A percentile compares a stretch with the other conserved stretches of the same genome.
These are phyloP conservation scores for Metschnikowia kofuensis DNA, from an alignment of 805 yeast genomes.

Conservation along the genomic window DNA sequence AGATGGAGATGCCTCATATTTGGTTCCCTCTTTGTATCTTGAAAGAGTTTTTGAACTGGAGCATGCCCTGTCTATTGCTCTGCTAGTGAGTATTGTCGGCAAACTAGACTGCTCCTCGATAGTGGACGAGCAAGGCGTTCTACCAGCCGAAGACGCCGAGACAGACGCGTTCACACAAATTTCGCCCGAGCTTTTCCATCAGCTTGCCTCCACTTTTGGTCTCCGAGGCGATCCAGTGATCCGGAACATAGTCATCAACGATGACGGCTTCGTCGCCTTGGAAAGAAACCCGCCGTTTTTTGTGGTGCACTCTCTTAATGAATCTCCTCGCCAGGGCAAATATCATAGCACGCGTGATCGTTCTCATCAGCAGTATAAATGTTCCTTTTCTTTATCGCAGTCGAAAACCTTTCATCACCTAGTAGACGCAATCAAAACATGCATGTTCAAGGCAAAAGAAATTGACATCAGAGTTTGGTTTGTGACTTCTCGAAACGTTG, in stretches of 20 bases:
- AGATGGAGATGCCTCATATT: slow-evolving; percentile 50
- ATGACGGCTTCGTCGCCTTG: slow-evolving; percentile 26
- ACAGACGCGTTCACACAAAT: slow-evolving; percentile 27
- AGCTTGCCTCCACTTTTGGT: slow-evolving; percentile 55
- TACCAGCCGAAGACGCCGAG: slow-evolving; percentile 27
- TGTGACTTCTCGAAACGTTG: slow-evolving; percentile 24
- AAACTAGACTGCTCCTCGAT: slow-evolving; percentile 46
- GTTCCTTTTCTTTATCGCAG: slow-evolving; percentile 25
- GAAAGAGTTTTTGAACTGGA: slow-evolving; percentile 33
- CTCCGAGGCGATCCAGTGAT: slow-evolving; percentile 35
- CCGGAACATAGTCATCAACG: slow-evolving; percentile 27
- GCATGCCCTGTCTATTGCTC: slow-evolving; percentile 19
- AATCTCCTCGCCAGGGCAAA: slow-evolving; percentile 8
- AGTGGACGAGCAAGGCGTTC: slow-evolving; percentile 44
- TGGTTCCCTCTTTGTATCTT: slow-evolving; percentile 48
- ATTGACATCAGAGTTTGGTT: slow-evolving; percentile 37
- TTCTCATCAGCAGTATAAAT: slow-evolving; percentile 1
- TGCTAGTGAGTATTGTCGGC: slow-evolving; percentile 35
- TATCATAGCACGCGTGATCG: slow-evolving; percentile 7
- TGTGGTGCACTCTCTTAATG: slow-evolving; percentile 31
- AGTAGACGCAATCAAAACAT: slow-evolving; percentile 24
- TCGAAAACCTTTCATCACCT: slow-evolving; percentile 35
- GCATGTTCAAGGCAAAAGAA: slow-evolving; percentile 20
- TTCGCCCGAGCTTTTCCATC: slow-evolving; percentile 43
- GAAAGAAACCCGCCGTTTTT: slow-evolving; percentile 39